Percentiles rank a stretch among this genome's conserved stretches.
Evolutionary conservation across 2,329 filamentous ascomycete species (phyloP).

Genomic region (Ceratocystis alfenasii): DNA sequence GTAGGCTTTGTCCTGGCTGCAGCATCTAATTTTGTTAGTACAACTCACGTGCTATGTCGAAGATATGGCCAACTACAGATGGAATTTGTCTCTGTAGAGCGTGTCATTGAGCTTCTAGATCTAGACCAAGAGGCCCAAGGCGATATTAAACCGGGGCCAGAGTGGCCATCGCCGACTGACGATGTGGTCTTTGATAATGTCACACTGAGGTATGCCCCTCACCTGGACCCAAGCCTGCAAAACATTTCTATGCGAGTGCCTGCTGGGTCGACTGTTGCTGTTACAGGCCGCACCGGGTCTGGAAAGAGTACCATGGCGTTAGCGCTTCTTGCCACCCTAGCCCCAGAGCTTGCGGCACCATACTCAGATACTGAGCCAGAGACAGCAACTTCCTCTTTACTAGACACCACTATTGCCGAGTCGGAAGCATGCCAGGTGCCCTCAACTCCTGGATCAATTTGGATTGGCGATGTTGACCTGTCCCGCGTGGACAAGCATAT

Average conservation of each 20-base stretch:
- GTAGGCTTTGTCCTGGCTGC: slow-evolving; percentile 74
- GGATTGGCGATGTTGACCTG: slow-evolving; percentile 44
- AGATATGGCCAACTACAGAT: slow-evolving; percentile 78
- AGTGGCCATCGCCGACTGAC: slow-evolving; percentile 62
- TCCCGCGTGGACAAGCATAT: slow-evolving; percentile 41
- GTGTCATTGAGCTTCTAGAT: slow-evolving; percentile 68
- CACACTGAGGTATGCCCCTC: slow-evolving; percentile 66
- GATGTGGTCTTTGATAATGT: slow-evolving; percentile 66
- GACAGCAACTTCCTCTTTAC: background rate
- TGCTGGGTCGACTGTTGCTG: slow-evolving; percentile 46
- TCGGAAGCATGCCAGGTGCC: slow-evolving; percentile 4
- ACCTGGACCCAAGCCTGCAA: slow-evolving; percentile 59
- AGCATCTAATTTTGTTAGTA: slow-evolving; percentile 54
- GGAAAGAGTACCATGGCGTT: slow-evolving; percentile 70
- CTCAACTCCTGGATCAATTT: slow-evolving; percentile 36
- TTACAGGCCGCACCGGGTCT: slow-evolving; percentile 74
- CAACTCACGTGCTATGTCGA: slow-evolving; percentile 63
- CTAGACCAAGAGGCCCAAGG: slow-evolving; percentile 65
- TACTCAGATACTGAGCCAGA: slow-evolving; percentile 15
- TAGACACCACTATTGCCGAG: slow-evolving; percentile 13
- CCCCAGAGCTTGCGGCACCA: slow-evolving; percentile 29
- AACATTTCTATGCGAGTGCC: slow-evolving; percentile 62
- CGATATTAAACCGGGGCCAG: slow-evolving; percentile 54
- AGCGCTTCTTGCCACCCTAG: slow-evolving; percentile 45
- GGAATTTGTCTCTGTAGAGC: slow-evolving; percentile 82